Evolutionary conservation across 768 basidiomycete genomes (phyloP), one percentile per base, ranked within the genome.

Genomic region (Xerocomus brunneocitrinus): DNA sequence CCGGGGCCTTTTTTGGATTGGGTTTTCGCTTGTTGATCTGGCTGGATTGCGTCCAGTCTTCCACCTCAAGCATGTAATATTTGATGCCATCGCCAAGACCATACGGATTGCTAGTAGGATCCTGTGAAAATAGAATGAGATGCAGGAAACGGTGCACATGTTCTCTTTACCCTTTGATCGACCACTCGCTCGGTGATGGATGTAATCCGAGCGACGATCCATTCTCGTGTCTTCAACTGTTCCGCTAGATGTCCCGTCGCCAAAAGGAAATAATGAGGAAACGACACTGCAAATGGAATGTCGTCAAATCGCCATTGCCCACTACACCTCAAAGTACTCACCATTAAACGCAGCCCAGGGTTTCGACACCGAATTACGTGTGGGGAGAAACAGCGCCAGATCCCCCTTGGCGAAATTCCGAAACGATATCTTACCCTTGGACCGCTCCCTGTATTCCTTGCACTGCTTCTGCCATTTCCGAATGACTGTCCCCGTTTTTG

Each of bases 271-370:
- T 98, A 95, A 71, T 98, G 95, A 45, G 97, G 97, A 72, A 95
- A 95, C 10, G 90, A 93, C 8, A 98, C 94, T 93, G 67, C 49
- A 34, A 2, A 54, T 7, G 9, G 31, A 30, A 34, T 10, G 31
- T 16, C 4, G 19, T 40, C 5, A 9, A 40, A 22, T 22, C 19
- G 40, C 51, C 16, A 52, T 48, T 19, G 27, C 32, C 25, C 31
- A 19, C 24, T 5, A 4, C 7, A 45, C n/a, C 16, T 42, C 8
- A 9, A 42, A 43, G 39, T 9, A 56, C 83, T 62, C 66, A 93
- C 94, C 89, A 70, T 98, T 99, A 73, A 98, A 99, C 9, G 97
- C 97, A 24, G 95, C 97, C 95, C 97, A 99, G 1, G 92, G 90
- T 67, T 90, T 92, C 40, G 89, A 87, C 6, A 91, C 82, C 28